Base-by-base conservation (phyloP, 306 rosid genomes). In the Fragaria iinumae region DNA sequence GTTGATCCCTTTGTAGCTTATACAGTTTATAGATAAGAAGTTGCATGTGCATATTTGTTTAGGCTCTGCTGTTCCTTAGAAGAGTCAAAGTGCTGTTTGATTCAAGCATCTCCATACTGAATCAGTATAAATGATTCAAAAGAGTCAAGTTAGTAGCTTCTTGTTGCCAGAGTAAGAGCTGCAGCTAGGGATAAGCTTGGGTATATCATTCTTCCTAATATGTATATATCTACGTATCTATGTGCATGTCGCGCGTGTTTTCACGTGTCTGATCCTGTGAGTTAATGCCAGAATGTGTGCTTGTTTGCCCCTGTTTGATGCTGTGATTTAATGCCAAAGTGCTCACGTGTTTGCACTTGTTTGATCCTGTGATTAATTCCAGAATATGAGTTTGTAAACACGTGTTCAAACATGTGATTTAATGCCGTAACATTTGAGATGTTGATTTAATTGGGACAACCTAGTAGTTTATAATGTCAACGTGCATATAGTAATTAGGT, bases 11-110 rank as follows among this genome's bases (percentile, higher is more conserved):
- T 44, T 74, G 52, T 44, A 56, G 53, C 67, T 41, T 73, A 39
- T 73, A 21, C 49, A 53, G 66, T 53, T 56, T 38, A 72, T 36
- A 20, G 63, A 71, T 71, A 71, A 50, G 47, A 50, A 71, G 63
- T 34, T 72, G 14, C 64, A 55, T 53, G 6, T 53, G 29, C 48
- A 52, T 72, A 12, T n/a, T 53, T 72, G 2, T 16, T 73, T 57
- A 41, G 39, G 11, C 53, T 55, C 16, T 55, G 50, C 49, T 23
- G 2, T 57, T 73, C 11, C 16, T 14, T 12, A 47, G 23, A 73
- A 39, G 55, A 57, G 38, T 57, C 77, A 13, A 38, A 53, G 8
- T 73, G 14, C 41, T 73, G 77, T 55, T 55, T 55, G 36, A 12
- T 67, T 9, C 21, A 67, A 39, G 18, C 16, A 67, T 67, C 43